Evolutionary conservation across 495 filamentous ascomycete species (phyloP).

Genomic region (Entonaema liquescens): DNA sequence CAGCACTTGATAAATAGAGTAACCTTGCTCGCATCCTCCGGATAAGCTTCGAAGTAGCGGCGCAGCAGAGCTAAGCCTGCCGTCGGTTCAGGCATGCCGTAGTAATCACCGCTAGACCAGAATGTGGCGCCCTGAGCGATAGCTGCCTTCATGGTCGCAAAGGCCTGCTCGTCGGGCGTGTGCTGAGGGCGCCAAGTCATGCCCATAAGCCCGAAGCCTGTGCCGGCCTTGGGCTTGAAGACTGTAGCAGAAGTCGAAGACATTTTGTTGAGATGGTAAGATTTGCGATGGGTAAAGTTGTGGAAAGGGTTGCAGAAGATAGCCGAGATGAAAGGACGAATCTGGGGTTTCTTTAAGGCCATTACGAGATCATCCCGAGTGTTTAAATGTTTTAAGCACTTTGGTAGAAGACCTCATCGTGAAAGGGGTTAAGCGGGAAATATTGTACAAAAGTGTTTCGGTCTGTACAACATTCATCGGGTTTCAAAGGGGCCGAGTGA

Average conservation of each 20-base stretch:
- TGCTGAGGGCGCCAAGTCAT: slow-evolving; percentile 4
- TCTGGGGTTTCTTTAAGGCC: background rate
- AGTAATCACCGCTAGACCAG: slow-evolving; percentile 76
- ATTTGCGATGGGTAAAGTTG: background rate
- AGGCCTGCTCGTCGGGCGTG: slow-evolving; percentile 61
- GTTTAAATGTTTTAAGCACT: background rate
- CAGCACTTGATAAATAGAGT: slow-evolving; percentile 70
- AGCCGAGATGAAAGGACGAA: background rate
- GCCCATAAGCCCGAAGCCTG: slow-evolving; percentile 23
- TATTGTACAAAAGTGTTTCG: background rate
- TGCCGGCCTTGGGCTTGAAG: background rate
- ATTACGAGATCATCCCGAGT: background rate
- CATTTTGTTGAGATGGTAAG: background rate
- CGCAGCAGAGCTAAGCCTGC: slow-evolving; percentile 60
- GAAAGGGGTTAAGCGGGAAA: background rate
- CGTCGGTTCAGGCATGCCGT: slow-evolving; percentile 41
- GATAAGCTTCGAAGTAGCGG: slow-evolving; percentile 68
- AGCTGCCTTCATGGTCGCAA: slow-evolving; percentile 69
- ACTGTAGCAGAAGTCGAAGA: background rate
- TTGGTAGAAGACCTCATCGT: background rate
- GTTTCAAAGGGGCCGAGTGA: background rate
- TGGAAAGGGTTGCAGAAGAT: background rate
- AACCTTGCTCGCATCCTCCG: slow-evolving; percentile 67
- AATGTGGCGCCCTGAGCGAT: slow-evolving; percentile 66
- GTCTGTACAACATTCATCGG: background rate